Evolutionary conservation across 306 rosid genomes (phyloP).

Genomic region (Rosa multiflora): DNA sequence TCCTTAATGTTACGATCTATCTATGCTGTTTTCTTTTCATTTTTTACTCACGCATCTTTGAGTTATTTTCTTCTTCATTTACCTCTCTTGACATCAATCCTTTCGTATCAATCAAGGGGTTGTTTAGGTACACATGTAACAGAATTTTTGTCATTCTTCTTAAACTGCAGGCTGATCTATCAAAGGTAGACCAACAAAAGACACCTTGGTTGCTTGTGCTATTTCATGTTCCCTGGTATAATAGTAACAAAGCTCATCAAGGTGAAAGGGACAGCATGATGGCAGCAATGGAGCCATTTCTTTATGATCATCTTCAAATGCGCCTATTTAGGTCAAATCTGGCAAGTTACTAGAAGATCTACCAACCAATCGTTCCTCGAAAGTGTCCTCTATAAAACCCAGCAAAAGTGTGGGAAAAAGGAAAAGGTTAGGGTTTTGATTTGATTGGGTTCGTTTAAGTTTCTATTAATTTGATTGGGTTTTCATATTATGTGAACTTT

Average conservation of each 20-base stretch:
- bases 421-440: too few relatives aligned
- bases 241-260: constrained; percentile 81
- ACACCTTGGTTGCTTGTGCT: constrained; percentile 84
- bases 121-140: not conserved
- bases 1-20: not conserved
- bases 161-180: constrained; percentile 58
- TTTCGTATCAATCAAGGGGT: not conserved
- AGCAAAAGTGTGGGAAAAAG: too few relatives aligned
- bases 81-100: not conserved
- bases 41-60: not conserved
- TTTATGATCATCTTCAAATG: too few relatives aligned
- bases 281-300: constrained; percentile 77
- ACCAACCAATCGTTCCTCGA: too few relatives aligned
- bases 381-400: too few relatives aligned
- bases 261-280: constrained; percentile 82
- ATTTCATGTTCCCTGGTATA: constrained; percentile 94
- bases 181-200: constrained; percentile 68
- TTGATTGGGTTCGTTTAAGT: too few relatives aligned
- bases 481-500: too few relatives aligned
- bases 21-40: not conserved
- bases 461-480: too few relatives aligned
- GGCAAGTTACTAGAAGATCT: too few relatives aligned
- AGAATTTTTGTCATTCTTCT: constrained; percentile 19
- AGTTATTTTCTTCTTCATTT: not conserved
- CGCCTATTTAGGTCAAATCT: too few relatives aligned